Evolutionary conservation across 495 filamentous ascomycete genomes (phyloP), one percentile per base, ranked within the genome.

Genomic region (Letharia columbiana): DNA sequence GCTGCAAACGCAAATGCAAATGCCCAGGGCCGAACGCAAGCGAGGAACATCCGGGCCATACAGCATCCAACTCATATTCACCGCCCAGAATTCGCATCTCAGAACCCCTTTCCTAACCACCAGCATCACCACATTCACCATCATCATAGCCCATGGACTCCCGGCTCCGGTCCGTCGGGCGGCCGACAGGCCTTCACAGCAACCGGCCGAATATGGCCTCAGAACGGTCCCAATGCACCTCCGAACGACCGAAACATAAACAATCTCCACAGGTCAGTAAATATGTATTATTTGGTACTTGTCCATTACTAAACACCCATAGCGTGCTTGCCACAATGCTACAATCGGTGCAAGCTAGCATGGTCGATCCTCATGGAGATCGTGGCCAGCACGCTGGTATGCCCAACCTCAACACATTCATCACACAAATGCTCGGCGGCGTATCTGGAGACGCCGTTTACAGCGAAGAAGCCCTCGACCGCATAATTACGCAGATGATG

Each of bases 391-490:
- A 54, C 20, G 18, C 62, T 37, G 61, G 54, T 49, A 75, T 77
- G n/a, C 64, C 77, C 39, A 71, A 72, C 4, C 73, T 77, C 39
- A 69, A 78, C 33, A 79, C 75, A 12, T 61, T 84, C 33, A 71
- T 89, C 49, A 73, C 76, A 37, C 75, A 77, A 8, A 67, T 93
- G 45, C 73, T 91, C 49, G 77, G 76, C 41, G 84, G 80, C 11
- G 80, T 81, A 8, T 80, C 83, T 63, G 91, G 91, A 18, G 93
- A 98, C 74, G 90, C 87, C n/a, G 94, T 96, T 2, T 96, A 91
- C 71, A 86, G 88, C 2, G 91, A 97, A 77, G 92, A 94, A 76
- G 91, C 90, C 18, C 77, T 98, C 1, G 93, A 98, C 73, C 86
- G 89, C 42, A 88, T 98, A 65, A 88, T 98, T 52, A 87, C 91